Base-by-base conservation (phyloP, 2,329 filamentous ascomycete genomes). In the Metarhizium guizhouense region DNA sequence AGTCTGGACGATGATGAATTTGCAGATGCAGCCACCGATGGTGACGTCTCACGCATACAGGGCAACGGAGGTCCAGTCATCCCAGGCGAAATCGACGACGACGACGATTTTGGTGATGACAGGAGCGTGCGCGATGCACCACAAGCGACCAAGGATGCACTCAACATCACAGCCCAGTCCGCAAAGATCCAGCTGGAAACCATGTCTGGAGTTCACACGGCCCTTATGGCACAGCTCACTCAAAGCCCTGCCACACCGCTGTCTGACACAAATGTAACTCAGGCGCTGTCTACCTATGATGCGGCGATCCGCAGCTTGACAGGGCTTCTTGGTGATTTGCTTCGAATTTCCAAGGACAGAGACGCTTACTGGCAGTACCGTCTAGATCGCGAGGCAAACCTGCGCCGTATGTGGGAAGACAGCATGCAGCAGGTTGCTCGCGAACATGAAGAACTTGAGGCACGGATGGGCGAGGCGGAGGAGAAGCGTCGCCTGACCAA, bases 351-450 rank as follows among this genome's bases (percentile, higher is more conserved):
- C 8, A 86, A 88, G 64, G 94, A 99, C 67, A 87, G 95, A 53
- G 94, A 99, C 70, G 85, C 90, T 0, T 96, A 95, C 69, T 99
- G 94, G 94, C 93, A 97, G 70, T 95, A 95, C 68, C 86, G 92
- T 14, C 77, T 99, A 45, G 92, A 96, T 62, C 86, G 91, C 54
- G 94, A 99, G 73, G 86, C 86, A 47, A 90, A 96, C 67, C 87
- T 97, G 73, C 85, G 94, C 42, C 86, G 89, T 57, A 89, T 99
- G 84, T 99, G 94, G 94, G 94, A 99, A 72, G 94, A 99, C 65
- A 97, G 92, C 72, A 96, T 99, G 94, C 91, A 94, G 10, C 86
- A 92, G 64, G 88, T 99, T n/a, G 94, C 92, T 18, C 85, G 84
- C 55, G 94, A 99, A 69, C 94, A 99, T 64, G 94, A 97, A 71